phyloP scores from a whole-genome alignment of 495 filamentous ascomycete species.

The Neurospora sp. region DNA sequence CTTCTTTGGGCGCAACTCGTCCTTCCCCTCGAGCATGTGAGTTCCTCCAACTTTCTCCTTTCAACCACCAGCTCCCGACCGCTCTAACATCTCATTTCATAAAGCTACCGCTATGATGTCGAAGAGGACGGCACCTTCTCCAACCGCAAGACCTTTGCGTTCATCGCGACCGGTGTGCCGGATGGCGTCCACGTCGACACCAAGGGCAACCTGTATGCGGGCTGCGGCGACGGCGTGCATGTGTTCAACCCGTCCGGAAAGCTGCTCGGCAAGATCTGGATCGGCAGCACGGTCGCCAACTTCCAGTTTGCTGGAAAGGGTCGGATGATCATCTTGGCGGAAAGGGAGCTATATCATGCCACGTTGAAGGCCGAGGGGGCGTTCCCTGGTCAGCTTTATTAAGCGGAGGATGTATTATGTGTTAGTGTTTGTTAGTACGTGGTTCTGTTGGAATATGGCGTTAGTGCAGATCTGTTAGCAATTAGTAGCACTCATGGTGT shows the following conservation, averaged over 20 bases:
- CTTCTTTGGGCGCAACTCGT: constrained; percentile 28
- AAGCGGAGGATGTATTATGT: not conserved
- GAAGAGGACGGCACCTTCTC: constrained; percentile 29
- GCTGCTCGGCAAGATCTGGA: constrained; percentile 49
- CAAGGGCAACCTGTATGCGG: constrained; percentile 51
- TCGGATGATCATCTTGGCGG: constrained; percentile 39
- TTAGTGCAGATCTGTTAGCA: not conserved
- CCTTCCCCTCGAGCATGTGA: constrained; percentile 30
- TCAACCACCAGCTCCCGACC: not conserved
- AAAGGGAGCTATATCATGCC: constrained; percentile 41
- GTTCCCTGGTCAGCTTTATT: constrained; percentile 14
- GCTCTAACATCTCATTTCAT: not conserved
- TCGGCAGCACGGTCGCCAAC: constrained; percentile 36
- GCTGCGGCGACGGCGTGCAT: constrained; percentile 51
- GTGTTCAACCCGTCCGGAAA: constrained; percentile 49
- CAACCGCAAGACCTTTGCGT: constrained; percentile 47
- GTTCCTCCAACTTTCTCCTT: not conserved
- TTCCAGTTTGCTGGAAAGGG: constrained; percentile 49
- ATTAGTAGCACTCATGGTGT: not conserved
- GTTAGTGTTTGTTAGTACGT: not conserved
- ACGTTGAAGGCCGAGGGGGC: constrained; percentile 36
- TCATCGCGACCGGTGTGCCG: constrained; percentile 42
- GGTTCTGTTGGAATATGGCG: not conserved
- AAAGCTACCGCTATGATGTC: constrained; percentile 34
- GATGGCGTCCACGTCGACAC: constrained; percentile 53